Base-by-base conservation (phyloP, 805 yeast species). In the Pichia phayaonensis region DNA sequence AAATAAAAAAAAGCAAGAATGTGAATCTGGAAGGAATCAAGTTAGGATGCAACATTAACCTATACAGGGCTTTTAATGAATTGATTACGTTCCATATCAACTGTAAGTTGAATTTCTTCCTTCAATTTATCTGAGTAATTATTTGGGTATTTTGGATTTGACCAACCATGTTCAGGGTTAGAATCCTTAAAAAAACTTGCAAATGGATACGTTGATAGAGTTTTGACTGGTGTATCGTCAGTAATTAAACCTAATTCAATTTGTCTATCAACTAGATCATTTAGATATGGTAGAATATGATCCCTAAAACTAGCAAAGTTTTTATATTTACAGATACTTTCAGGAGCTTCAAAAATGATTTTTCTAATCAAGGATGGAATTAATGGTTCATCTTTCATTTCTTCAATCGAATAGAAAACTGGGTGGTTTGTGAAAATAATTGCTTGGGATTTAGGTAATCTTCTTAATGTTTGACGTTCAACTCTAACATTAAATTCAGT, bases 311-410 rank as follows among this genome's bases (percentile, higher is more conserved):
- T 57, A 46, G 71, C 80, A 56, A 83, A 83, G 56, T 75, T 74
- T 61, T 84, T 84, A 65, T 84, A 84, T 61, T 79, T 78, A 60
- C 79, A 65, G 53, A 84, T 84, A 46, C 75, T 76, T 54, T 77
- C 81, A 11, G 89, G 88, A 0, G 80, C 88, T 62, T 83, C 88
- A 54, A 68, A 77, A 34, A 84, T 68, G 46, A 82, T 79, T 58
- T 81, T 83, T 60, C 76, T 75, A 45, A 84, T 63, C 45, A 84
- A 69, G 0, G 86, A 78, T 8, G 90, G 89, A 24, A 86, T 78
- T 59, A 83, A 64, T 3, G 95, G 92, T 61, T 84, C 89, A 59
- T 86, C 90, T 54, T 86, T 84, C 79, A 86, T 80, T 60, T 86
- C 92, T 40, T 85, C 90, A 41, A 86, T 79, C 2, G 85, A 77